Percentiles rank a stretch among this genome's conserved stretches.
phyloP scores from a whole-genome alignment of 371 early-diverging fungal genomes.

The Apophysomyces ossiformis region DNA sequence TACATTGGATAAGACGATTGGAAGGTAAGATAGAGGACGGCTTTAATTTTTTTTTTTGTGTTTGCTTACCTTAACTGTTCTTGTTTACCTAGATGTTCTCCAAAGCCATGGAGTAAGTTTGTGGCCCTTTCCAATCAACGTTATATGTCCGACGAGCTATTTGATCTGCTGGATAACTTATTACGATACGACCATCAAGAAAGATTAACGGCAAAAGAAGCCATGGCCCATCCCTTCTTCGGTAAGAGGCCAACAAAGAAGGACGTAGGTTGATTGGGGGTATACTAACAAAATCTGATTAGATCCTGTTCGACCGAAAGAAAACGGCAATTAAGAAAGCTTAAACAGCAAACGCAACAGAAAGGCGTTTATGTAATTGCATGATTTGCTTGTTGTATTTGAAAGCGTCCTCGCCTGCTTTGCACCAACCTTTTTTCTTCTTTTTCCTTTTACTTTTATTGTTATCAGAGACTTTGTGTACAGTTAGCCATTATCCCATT shows the following conservation, averaged over 20 bases:
- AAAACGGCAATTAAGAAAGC: conserved; percentile 1
- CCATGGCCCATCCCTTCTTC: conserved; percentile 97
- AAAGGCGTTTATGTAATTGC: no score
- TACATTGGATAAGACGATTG: conserved; percentile 84
- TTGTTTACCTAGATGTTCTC: conserved; percentile 74
- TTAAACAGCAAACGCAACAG: neutral
- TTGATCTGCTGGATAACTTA: conserved; percentile 94
- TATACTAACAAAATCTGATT: neutral
- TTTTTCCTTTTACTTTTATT: neutral
- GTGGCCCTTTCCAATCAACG: conserved; percentile 89
- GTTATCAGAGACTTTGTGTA: conserved; percentile 8
- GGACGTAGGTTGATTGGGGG: neutral
- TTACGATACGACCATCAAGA: conserved; percentile 98
- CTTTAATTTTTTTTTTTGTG: neutral
- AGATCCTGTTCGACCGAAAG: conserved; percentile 2
- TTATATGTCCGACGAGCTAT: conserved; percentile 87
- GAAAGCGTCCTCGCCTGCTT: no score
- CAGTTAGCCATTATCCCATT: conserved; percentile 12
- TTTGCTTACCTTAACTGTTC: neutral
- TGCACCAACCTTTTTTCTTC: neutral
- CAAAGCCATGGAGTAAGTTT: conserved; percentile 94
- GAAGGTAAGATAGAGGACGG: conserved; percentile 40
- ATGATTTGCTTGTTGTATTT: no score
- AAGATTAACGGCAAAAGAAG: conserved; percentile 94
- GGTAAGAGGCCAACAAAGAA: conserved; percentile 37